phyloP scores from a whole-genome alignment of 129 eudicot genomes.

The Heracleum sosnowskyi region DNA sequence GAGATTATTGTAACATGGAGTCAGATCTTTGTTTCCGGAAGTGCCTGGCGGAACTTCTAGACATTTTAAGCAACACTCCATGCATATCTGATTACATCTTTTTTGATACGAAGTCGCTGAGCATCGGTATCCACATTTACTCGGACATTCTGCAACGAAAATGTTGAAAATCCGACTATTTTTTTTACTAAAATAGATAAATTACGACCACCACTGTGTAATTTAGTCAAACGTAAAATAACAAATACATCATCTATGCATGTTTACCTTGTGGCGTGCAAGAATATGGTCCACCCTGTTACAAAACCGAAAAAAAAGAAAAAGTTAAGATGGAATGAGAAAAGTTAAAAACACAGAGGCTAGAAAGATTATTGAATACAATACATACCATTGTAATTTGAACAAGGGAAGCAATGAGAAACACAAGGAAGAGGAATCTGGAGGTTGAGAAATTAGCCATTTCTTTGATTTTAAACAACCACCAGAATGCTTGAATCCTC shows the following conservation, averaged over 20 bases:
- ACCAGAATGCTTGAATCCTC: no score
- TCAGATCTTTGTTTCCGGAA: conserved; percentile 14
- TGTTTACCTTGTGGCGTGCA: neutral
- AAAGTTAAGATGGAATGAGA: neutral
- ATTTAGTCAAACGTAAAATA: neutral
- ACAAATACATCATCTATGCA: neutral
- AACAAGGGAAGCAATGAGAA: neutral
- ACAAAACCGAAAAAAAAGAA: neutral
- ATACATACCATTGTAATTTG: neutral
- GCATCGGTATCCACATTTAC: neutral
- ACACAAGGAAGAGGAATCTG: neutral
- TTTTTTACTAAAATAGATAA: no score
- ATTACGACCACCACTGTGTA: no score
- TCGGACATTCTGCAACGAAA: conserved; percentile 1
- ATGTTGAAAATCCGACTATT: no score
- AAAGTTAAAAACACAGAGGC: neutral
- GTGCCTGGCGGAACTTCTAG: conserved; percentile 10
- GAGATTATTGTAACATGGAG: conserved; percentile 21
- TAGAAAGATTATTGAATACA: no score
- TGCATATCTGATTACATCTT: neutral
- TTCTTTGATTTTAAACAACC: no score
- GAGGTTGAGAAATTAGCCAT: neutral
- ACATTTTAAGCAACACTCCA: neutral
- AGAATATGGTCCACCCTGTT: conserved; percentile 1
- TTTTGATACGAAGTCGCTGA: neutral